A percentile compares a stretch with the other conserved stretches of the same genome.
These are phyloP conservation scores for Tolypocladium amazonense DNA, from an alignment of 2,329 filamentous ascomycete species.

Conservation along the genomic window DNA sequence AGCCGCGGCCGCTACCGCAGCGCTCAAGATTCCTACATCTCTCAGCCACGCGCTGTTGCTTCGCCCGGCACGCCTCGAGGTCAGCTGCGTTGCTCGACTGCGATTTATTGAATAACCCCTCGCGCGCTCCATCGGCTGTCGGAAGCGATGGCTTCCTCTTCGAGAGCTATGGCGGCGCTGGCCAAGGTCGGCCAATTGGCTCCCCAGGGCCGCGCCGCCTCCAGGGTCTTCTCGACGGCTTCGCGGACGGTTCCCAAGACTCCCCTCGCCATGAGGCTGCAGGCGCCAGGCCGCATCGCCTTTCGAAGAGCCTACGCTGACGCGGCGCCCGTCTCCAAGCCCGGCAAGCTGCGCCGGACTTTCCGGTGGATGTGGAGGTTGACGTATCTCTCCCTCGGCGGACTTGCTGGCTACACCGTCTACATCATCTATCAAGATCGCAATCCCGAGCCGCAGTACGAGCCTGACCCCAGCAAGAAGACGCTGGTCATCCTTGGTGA, in stretches of 20 bases:
- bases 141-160: slow-evolving; percentile 32
- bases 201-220: slow-evolving; percentile 16
- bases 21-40: not conserved
- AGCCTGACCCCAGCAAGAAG: slow-evolving; percentile 84
- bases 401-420: slow-evolving; percentile 57
- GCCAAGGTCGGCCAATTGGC: slow-evolving; percentile 19
- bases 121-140: slow-evolving; percentile 7
- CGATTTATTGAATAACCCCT: not conserved
- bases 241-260: slow-evolving; percentile 16
- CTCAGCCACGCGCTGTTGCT: not conserved
- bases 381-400: slow-evolving; percentile 65
- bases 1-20: not conserved
- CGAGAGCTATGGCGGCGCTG: slow-evolving; percentile 29
- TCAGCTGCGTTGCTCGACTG: not conserved
- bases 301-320: slow-evolving; percentile 41
- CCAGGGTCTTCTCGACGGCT: slow-evolving; percentile 22
- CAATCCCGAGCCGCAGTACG: slow-evolving; percentile 68
- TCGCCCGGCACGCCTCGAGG: not conserved
- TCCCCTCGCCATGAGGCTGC: slow-evolving; percentile 22
- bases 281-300: slow-evolving; percentile 24
- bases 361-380: slow-evolving; percentile 77
- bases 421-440: slow-evolving; percentile 78
- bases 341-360: slow-evolving; percentile 52
- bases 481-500: slow-evolving; percentile 90
- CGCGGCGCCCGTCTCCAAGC: slow-evolving; percentile 36